Percentiles rank a stretch among this genome's conserved stretches.
Evolutionary conservation across 805 yeast genomes (phyloP).

Genomic region (Starmerella sp.): DNA sequence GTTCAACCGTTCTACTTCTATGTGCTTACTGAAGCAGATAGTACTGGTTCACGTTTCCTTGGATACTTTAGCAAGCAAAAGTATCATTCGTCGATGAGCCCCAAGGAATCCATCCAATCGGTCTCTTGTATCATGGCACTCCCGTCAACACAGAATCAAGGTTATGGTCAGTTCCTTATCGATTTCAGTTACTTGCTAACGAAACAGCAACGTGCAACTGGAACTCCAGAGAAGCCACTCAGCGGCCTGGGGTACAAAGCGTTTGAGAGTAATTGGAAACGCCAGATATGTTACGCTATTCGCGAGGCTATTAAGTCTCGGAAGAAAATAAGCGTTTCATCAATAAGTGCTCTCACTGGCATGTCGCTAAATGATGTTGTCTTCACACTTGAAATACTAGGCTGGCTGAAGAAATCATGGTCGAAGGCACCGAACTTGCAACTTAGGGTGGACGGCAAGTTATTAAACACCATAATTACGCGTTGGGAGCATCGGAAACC

Average conservation of each 20-base stretch:
- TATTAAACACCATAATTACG: not conserved
- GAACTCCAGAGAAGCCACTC: slow-evolving; percentile 93
- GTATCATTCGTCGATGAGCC: slow-evolving; percentile 10
- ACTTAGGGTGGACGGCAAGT: not conserved
- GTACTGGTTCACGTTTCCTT: slow-evolving; percentile 40
- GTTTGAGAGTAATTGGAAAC: slow-evolving; percentile 79
- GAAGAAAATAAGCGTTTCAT: slow-evolving; percentile 38
- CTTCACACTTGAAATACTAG: slow-evolving; percentile 70
- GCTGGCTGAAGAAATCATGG: slow-evolving; percentile 37
- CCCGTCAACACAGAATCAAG: slow-evolving; percentile 77
- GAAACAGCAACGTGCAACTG: slow-evolving; percentile 61
- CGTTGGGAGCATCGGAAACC: slow-evolving; percentile 1
- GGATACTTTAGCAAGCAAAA: slow-evolving; percentile 93
- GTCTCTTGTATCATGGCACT: slow-evolving; percentile 83
- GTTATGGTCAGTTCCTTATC: slow-evolving; percentile 80
- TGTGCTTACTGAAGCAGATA: slow-evolving; percentile 61
- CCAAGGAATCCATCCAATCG: slow-evolving; percentile 43
- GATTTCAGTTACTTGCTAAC: slow-evolving; percentile 79
- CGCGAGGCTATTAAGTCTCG: slow-evolving; percentile 12
- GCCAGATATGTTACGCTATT: slow-evolving; percentile 45
- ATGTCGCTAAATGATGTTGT: slow-evolving; percentile 80
- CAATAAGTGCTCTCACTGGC: slow-evolving; percentile 60
- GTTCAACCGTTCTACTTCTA: slow-evolving; percentile 93
- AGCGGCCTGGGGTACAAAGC: slow-evolving; percentile 77
- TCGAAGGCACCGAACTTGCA: not conserved